Evolutionary conservation across 2,329 filamentous ascomycete species (phyloP).

Genomic region (Aspergillus persii): DNA sequence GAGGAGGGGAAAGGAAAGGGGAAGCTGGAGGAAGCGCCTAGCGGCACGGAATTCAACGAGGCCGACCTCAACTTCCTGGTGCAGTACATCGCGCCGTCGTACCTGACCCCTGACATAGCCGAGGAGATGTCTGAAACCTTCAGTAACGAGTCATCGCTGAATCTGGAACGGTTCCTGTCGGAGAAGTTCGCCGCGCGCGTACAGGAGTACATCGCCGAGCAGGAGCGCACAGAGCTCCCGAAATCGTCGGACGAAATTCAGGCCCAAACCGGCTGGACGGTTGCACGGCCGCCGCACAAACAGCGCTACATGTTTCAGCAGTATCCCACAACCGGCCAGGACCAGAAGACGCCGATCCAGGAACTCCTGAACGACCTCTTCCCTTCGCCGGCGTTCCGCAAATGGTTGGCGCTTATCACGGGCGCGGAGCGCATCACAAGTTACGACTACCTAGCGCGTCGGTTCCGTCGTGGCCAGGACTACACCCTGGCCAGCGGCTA

Average conservation of each 20-base stretch:
- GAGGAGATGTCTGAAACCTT: slow-evolving; percentile 80
- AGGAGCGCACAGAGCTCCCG: slow-evolving; percentile 54
- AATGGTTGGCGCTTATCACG: slow-evolving; percentile 85
- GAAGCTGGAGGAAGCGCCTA: slow-evolving; percentile 50
- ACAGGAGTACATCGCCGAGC: slow-evolving; percentile 66
- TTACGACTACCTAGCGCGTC: slow-evolving; percentile 75
- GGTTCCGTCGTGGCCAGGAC: slow-evolving; percentile 83
- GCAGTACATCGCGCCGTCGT: slow-evolving; percentile 84
- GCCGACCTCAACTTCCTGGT: slow-evolving; percentile 85
- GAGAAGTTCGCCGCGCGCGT: slow-evolving; percentile 73
- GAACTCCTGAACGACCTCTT: slow-evolving; percentile 80
- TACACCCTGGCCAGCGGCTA: slow-evolving; percentile 92
- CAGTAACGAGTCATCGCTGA: slow-evolving; percentile 77
- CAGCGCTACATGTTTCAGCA: slow-evolving; percentile 86
- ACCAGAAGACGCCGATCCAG: slow-evolving; percentile 55
- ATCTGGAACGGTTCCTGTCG: slow-evolving; percentile 73
- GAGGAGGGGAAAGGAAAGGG: slow-evolving; percentile 37
- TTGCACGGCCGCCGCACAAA: slow-evolving; percentile 89
- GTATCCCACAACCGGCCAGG: slow-evolving; percentile 32
- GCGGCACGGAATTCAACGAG: slow-evolving; percentile 62
- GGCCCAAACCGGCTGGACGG: slow-evolving; percentile 62
- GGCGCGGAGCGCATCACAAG: slow-evolving; percentile 64
- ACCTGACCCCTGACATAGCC: slow-evolving; percentile 86
- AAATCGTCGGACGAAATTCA: slow-evolving; percentile 55
- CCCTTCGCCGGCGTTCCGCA: slow-evolving; percentile 79